Evolutionary conservation across 2,329 filamentous ascomycete species (phyloP).

Genomic region (Grosmannia clavigera): DNA sequence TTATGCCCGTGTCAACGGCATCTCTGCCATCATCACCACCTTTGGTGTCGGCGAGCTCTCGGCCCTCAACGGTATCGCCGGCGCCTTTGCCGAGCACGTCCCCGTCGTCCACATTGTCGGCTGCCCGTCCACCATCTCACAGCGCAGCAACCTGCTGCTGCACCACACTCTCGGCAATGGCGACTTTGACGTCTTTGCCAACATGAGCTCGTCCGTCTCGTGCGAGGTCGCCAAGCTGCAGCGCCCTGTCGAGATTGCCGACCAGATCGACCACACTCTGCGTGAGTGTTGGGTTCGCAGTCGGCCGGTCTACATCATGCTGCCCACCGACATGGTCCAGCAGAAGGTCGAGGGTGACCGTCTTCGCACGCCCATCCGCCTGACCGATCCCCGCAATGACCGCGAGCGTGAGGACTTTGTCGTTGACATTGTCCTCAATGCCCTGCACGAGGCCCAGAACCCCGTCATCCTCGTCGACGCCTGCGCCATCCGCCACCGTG

Average conservation of each 20-base stretch:
- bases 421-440: slow-evolving; percentile 65
- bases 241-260: slow-evolving; percentile 55
- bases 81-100: slow-evolving; percentile 42
- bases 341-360: slow-evolving; percentile 63
- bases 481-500: slow-evolving; percentile 66
- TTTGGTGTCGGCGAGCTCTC: slow-evolving; percentile 45
- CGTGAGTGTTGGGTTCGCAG: slow-evolving; percentile 61
- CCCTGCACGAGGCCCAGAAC: slow-evolving; percentile 51
- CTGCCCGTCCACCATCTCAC: slow-evolving; percentile 15
- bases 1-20: slow-evolving; percentile 45
- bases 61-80: slow-evolving; percentile 43
- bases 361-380: slow-evolving; percentile 57
- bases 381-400: slow-evolving; percentile 53
- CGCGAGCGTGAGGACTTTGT: slow-evolving; percentile 65
- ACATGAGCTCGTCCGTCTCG: slow-evolving; percentile 64
- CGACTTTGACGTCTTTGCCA: slow-evolving; percentile 52
- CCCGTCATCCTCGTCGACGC: slow-evolving; percentile 75
- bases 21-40: slow-evolving; percentile 43
- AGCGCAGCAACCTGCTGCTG: slow-evolving; percentile 16
- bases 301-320: slow-evolving; percentile 70
- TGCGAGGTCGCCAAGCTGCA: slow-evolving; percentile 60
- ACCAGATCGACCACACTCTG: slow-evolving; percentile 66
- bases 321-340: slow-evolving; percentile 70
- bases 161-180: slow-evolving; percentile 48
- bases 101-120: slow-evolving; percentile 41